These are phyloP conservation scores for Solanum habrochaites DNA, from an alignment of 257 asterid species.

Conservation along the genomic window DNA sequence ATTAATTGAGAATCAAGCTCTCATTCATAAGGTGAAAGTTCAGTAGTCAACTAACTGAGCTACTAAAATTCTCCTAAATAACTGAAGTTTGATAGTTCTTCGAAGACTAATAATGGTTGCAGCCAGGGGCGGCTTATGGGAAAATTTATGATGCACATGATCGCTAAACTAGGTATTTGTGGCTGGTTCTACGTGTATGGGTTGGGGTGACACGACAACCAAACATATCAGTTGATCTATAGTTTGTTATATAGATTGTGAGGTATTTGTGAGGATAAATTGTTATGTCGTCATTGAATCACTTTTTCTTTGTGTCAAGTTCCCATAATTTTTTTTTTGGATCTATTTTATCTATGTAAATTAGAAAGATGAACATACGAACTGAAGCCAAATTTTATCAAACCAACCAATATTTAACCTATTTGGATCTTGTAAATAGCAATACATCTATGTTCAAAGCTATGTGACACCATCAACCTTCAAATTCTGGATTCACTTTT, in stretches of 20 bases:
- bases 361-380: fast-evolving
- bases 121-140: too few relatives aligned
- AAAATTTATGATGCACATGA: too few relatives aligned
- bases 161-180: too few relatives aligned
- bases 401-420: not conserved
- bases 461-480: not conserved
- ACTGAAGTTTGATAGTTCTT: too few relatives aligned
- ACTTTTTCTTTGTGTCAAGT: fast-evolving
- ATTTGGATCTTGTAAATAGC: not conserved
- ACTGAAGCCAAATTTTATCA: not conserved
- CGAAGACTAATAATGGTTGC: too few relatives aligned
- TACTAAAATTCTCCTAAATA: too few relatives aligned
- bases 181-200: too few relatives aligned
- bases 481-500: fast-evolving
- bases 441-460: not conserved
- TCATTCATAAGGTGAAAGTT: too few relatives aligned
- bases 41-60: too few relatives aligned
- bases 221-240: too few relatives aligned
- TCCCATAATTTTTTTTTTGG: not conserved
- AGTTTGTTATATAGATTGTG: not conserved
- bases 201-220: too few relatives aligned
- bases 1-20: not conserved
- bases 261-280: not conserved
- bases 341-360: not conserved
- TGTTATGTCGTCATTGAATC: not conserved